A percentile compares a stretch with the other conserved stretches of the same genome.
phyloP scores from a whole-genome alignment of 257 asterid species.

The Voacanga thouarsii region DNA sequence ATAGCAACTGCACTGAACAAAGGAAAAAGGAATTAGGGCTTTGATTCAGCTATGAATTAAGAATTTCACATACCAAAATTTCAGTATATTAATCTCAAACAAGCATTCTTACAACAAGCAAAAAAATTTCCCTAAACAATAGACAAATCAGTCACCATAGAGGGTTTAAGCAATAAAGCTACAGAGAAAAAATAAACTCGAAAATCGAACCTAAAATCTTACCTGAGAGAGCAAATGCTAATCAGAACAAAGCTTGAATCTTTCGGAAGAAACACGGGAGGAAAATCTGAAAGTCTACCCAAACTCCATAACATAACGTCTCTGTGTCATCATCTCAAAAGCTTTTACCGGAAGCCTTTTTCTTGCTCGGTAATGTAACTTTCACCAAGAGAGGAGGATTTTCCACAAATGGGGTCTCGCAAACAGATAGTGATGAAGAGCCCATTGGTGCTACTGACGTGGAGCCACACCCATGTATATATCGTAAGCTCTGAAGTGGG shows the following conservation, averaged over 20 bases:
- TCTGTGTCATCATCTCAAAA: not conserved
- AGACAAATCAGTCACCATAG: not conserved
- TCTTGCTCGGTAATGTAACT: not conserved
- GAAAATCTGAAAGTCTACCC: not conserved
- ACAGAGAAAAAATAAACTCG: not conserved
- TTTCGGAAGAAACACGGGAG: not conserved
- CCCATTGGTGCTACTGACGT: not conserved
- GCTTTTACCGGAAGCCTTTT: not conserved
- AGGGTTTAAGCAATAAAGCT: not conserved
- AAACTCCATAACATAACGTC: conserved; percentile 15
- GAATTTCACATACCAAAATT: not conserved
- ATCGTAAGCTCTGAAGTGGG: not conserved
- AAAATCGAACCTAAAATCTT: not conserved
- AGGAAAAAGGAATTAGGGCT: not conserved
- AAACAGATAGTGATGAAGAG: not conserved
- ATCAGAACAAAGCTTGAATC: not conserved
- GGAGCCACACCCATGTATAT: not conserved
- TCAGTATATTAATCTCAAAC: conserved; percentile 4
- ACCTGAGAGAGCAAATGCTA: conserved; percentile 15
- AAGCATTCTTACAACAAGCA: not conserved
- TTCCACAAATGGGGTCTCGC: not conserved
- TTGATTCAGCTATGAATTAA: conserved; percentile 7
- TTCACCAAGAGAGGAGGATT: not conserved
- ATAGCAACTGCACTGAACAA: not conserved
- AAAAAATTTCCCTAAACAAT: not conserved